phyloP scores from a whole-genome alignment of 2,329 filamentous ascomycete genomes.

The Cladophialophora immunda region DNA sequence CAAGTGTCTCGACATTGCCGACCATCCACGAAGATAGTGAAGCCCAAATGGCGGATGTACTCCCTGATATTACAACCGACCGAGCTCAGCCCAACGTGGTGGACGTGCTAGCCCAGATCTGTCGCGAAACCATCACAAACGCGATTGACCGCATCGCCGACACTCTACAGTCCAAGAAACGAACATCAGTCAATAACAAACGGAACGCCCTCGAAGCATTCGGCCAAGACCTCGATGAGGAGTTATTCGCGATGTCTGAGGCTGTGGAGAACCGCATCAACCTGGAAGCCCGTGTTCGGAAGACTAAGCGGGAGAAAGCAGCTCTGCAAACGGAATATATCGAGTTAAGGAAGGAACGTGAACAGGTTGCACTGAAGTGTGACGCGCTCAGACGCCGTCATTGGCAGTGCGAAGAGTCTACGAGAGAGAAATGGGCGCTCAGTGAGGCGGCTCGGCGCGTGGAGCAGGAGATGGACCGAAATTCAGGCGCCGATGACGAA shows the following conservation, averaged over 20 bases:
- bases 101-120: conserved; percentile 61
- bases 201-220: conserved; percentile 59
- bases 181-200: conserved; percentile 50
- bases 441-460: conserved; percentile 50
- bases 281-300: conserved; percentile 56
- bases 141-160: conserved; percentile 55
- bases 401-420: conserved; percentile 50
- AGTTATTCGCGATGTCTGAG: conserved; percentile 61
- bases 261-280: conserved; percentile 60
- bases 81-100: conserved; percentile 59
- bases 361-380: conserved; percentile 59
- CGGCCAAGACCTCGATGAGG: conserved; percentile 57
- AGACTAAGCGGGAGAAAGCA: conserved; percentile 55
- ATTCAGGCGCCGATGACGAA: conserved; percentile 42
- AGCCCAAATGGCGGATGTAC: conserved; percentile 22
- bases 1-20: conserved; percentile 37
- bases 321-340: conserved; percentile 58
- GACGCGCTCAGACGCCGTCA: conserved; percentile 58
- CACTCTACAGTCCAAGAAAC: conserved; percentile 40
- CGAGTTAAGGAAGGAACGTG: conserved; percentile 57
- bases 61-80: conserved; percentile 42
- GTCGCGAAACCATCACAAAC: conserved; percentile 59
- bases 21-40: conserved; percentile 40
- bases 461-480: conserved; percentile 51
- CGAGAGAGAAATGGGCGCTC: conserved; percentile 39